A percentile compares a stretch with the other conserved stretches of the same genome.
Conservation (phyloP, 768 basidiomycete species). For the Leccinum olivaceopallidum region DNA sequence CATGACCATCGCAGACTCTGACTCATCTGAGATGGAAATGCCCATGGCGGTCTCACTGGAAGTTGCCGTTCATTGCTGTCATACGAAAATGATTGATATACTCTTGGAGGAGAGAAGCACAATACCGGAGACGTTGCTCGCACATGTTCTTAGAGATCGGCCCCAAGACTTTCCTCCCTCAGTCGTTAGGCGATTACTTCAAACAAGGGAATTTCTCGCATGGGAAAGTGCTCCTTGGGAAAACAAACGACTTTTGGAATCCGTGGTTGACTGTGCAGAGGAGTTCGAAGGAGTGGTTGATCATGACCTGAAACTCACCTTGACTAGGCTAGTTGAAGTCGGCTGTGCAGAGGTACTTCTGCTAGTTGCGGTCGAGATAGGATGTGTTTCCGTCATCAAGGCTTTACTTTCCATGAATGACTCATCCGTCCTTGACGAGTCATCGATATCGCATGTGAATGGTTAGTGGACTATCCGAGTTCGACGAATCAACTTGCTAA, state of each 20-base stretch:
- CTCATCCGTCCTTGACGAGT: neutral
- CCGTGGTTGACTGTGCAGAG: neutral
- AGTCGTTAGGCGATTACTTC: neutral
- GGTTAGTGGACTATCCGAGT: neutral
- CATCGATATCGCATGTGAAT: neutral
- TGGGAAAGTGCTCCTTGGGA: neutral
- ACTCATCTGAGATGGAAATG: neutral
- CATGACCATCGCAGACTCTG: neutral
- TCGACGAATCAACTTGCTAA: neutral
- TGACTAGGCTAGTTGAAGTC: neutral
- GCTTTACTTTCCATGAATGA: neutral
- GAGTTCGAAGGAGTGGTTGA: neutral
- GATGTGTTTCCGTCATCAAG: neutral
- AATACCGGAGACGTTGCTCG: neutral
- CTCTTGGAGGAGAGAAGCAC: neutral
- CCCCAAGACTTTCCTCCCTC: slow-evolving; percentile 2
- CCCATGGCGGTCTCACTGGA: neutral
- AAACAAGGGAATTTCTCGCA: neutral
- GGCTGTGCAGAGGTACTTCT: slow-evolving; percentile 7
- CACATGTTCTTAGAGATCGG: neutral
- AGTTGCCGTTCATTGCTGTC: slow-evolving; percentile 1
- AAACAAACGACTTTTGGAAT: neutral
- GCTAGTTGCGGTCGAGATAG: slow-evolving; percentile 7
- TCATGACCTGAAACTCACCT: neutral
- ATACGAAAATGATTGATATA: neutral